Conservation (phyloP, 2,329 filamentous ascomycete genomes). For the Colletotrichum destructivum region DNA sequence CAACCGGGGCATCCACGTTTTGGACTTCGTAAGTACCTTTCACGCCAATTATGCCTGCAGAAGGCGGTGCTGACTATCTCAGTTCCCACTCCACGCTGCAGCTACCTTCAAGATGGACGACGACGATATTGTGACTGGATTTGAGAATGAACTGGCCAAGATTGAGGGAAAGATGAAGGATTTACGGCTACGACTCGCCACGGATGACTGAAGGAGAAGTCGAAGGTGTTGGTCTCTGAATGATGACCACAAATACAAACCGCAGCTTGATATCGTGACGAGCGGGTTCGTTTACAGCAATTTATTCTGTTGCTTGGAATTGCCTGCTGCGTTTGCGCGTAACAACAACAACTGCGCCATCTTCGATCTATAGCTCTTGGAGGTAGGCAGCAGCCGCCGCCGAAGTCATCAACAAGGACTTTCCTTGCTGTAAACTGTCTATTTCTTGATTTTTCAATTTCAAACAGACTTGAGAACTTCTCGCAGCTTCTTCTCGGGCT, state of each 20-base stretch:
- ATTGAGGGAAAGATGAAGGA: neutral
- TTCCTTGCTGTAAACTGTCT: too few species aligned
- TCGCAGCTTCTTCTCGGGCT: too few species aligned
- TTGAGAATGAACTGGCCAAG: neutral
- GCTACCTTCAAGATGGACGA: fast-evolving
- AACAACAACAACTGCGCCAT: too few species aligned
- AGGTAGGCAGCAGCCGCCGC: too few species aligned
- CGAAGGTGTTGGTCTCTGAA: neutral
- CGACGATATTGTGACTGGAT: neutral
- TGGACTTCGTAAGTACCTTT: neutral
- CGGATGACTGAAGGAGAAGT: neutral
- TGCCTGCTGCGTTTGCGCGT: too few species aligned
- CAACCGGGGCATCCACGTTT: neutral
- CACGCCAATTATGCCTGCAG: fast-evolving
- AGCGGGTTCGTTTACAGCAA: too few species aligned
- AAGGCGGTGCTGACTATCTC: neutral
- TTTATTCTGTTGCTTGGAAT: too few species aligned
- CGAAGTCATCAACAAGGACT: too few species aligned
- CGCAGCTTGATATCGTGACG: too few species aligned
- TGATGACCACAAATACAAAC: neutral
- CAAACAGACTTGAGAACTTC: too few species aligned
- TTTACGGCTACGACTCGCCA: neutral
- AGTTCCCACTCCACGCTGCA: neutral
- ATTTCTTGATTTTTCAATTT: too few species aligned
- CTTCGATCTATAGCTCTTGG: too few species aligned